Evolutionary conservation across 495 filamentous ascomycete species (phyloP), one percentile per base, ranked within the genome.

Genomic region (Neurospora sp.): DNA sequence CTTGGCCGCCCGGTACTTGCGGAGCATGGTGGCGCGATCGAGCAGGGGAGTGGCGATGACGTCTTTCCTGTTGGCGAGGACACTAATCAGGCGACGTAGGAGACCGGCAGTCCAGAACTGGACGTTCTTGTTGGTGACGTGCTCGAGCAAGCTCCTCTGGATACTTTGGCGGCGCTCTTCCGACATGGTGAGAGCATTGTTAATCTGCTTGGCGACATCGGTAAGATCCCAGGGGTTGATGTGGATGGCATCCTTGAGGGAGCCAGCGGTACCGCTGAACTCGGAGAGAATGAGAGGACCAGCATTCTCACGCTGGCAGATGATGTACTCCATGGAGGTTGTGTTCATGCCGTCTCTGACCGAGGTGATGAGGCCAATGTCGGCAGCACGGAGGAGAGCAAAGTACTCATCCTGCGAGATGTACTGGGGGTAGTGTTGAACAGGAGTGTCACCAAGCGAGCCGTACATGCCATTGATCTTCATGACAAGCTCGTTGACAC

Each of bases 311-410:
- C 92, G 91, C 81, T 98, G 95, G 83, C 93, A 96, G 70, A 98
- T 88, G 39, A 98, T 89, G 80, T 96, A 98, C 81, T 98, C 95
- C 70, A 98, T 82, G 79, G 93, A 94, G 9, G 95, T 97, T 14
- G 95, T 97, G 84, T 98, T 98, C 94, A 98, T 97, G 72, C 95
- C 95, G 81, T 98, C 95, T 54, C 95, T 88, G 38, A 97, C 93
- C 62, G 92, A 95, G 8, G 95, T 97, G 79, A 97, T 97, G 46
- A 98, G 83, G 31, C 94, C 95, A 39, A 97, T 91, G 81, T 97
- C 93, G 10, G 92, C 95, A 6, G 92, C 89, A 40, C 95, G 90
- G 23, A 98, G 86, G 11, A 98, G 88, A 3, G 95, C 94, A 82
- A 97, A 94, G 80, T 98, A 98, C 83, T 98, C 94, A 73, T 92